Evolutionary conservation across 2,329 filamentous ascomycete genomes (phyloP).

Genomic region (Aplosporella prunicola): DNA sequence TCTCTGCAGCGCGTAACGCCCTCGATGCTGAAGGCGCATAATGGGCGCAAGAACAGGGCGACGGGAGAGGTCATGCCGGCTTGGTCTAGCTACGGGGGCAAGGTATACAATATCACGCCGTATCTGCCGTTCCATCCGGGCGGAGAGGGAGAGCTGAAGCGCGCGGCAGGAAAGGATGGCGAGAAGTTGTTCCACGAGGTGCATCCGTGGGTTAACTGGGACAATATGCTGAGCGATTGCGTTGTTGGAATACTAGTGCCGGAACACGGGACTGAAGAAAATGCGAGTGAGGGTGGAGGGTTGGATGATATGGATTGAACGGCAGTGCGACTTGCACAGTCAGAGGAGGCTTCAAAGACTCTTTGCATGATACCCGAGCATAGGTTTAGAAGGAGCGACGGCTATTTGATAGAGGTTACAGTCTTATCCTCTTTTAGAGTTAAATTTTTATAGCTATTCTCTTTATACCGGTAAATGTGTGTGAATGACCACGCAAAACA

Average conservation of each 20-base stretch:
- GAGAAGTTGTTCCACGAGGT: slow-evolving; percentile 53
- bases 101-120: slow-evolving; percentile 88
- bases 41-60: slow-evolving; percentile 72
- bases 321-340: too few relatives aligned
- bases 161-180: slow-evolving; percentile 64
- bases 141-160: slow-evolving; percentile 69
- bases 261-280: too few relatives aligned
- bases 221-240: slow-evolving; percentile 54
- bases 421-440: too few relatives aligned
- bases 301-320: slow-evolving; percentile 53
- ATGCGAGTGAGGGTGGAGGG: slow-evolving; percentile 20
- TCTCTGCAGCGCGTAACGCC: slow-evolving; percentile 67
- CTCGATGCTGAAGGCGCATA: slow-evolving; percentile 65
- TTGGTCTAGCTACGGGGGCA: slow-evolving; percentile 82
- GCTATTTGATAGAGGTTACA: too few relatives aligned
- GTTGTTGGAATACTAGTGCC: slow-evolving; percentile 52
- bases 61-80: slow-evolving; percentile 34
- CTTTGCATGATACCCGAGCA: slow-evolving; percentile 6
- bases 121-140: slow-evolving; percentile 89
- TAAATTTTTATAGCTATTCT: too few relatives aligned
- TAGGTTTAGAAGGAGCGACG: too few relatives aligned
- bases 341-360: too few relatives aligned
- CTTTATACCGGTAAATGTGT: too few relatives aligned
- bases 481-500: too few relatives aligned
- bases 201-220: slow-evolving; percentile 61